Evolutionary conservation across 2,329 filamentous ascomycete species (phyloP).

Genomic region (Penicillium freii): DNA sequence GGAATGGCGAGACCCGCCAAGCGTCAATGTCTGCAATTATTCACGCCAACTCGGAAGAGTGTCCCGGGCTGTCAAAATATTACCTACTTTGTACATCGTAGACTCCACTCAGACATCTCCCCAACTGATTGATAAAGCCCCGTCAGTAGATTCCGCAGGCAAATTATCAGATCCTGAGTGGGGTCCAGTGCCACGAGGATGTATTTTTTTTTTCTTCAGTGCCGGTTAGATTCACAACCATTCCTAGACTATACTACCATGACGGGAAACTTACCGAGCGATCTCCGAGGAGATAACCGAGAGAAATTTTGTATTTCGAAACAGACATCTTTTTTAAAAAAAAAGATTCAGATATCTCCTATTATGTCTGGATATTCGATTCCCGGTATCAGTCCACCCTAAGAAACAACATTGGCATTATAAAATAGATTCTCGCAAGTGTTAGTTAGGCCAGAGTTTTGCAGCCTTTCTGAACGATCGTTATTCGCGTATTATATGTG

Average conservation of each 20-base stretch:
- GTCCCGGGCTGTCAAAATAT: neutral
- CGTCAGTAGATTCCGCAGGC: neutral
- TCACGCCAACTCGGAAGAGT: neutral
- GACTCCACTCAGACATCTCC: neutral
- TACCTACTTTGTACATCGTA: neutral
- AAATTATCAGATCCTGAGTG: conserved; percentile 11
- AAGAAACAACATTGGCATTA: neutral
- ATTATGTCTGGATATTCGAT: too few species aligned
- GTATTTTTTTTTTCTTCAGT: neutral
- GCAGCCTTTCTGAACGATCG: neutral
- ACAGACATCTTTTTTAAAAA: neutral
- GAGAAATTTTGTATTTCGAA: neutral
- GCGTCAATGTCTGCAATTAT: neutral
- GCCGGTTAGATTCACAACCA: neutral
- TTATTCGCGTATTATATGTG: neutral
- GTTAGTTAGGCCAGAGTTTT: neutral
- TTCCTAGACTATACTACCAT: neutral
- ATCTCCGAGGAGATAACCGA: neutral
- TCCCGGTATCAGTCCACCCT: conserved; percentile 1
- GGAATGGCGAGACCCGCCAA: neutral
- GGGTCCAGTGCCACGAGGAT: conserved; percentile 1
- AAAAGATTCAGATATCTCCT: neutral
- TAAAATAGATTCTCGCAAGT: too few species aligned
- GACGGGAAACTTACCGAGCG: neutral
- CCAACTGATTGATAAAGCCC: conserved; percentile 5